These are phyloP conservation scores for Botrytis byssoidea DNA, from an alignment of 2,329 filamentous ascomycete genomes.

Conservation along the genomic window DNA sequence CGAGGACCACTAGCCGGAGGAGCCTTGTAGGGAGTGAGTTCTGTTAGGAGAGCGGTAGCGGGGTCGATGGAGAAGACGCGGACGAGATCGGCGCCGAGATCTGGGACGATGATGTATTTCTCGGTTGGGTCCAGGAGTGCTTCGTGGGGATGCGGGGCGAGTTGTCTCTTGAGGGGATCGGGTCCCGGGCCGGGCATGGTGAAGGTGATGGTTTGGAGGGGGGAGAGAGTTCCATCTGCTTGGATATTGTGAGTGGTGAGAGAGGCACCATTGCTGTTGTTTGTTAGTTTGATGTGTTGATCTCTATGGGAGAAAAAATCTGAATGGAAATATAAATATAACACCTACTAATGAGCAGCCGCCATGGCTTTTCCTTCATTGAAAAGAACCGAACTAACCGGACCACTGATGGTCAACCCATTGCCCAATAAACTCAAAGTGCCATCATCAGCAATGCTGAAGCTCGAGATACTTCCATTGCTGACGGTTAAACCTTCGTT, in stretches of 20 bases:
- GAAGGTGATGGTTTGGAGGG: conserved; percentile 45
- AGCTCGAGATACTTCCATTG: conserved; percentile 30
- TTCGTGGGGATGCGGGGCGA: conserved; percentile 51
- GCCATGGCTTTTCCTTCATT: conserved; percentile 43
- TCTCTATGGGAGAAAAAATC: neutral
- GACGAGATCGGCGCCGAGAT: conserved; percentile 52
- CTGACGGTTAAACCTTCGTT: conserved; percentile 29
- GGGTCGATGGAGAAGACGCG: conserved; percentile 48
- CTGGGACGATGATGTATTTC: conserved; percentile 50
- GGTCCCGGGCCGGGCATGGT: conserved; percentile 41
- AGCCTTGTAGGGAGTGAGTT: conserved; percentile 40
- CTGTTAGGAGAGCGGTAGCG: conserved; percentile 40
- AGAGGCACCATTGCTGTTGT: conserved; percentile 30
- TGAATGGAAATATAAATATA: neutral
- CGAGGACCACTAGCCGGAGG: conserved; percentile 49
- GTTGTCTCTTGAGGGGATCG: conserved; percentile 42
- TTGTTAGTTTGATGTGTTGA: neutral
- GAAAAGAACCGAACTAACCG: conserved; percentile 44
- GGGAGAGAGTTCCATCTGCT: conserved; percentile 18
- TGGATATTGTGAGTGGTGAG: conserved; percentile 15
- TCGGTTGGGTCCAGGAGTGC: conserved; percentile 53
- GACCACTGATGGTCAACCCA: conserved; percentile 42
- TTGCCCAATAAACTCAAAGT: conserved; percentile 42
- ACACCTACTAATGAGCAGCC: conserved; percentile 37
- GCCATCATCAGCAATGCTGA: conserved; percentile 41